Evolutionary conservation across 805 yeast genomes (phyloP), one percentile per base, ranked within the genome.

Genomic region (Cyberlindnera xylosilytica): DNA sequence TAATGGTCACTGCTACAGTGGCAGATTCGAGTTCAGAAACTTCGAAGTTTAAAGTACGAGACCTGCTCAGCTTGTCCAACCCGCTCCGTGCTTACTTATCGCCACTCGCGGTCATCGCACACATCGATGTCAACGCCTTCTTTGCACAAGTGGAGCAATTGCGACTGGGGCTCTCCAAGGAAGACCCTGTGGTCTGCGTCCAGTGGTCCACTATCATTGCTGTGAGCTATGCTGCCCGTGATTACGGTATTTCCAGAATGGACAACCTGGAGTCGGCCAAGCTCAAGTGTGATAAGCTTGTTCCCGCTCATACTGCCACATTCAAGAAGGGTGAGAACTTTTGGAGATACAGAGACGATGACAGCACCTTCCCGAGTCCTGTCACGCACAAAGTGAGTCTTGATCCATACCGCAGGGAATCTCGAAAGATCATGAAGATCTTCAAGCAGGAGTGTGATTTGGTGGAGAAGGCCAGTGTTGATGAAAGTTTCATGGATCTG

Each of bases 401-500:
- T 41, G 98, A 93, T 57, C 96, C 96, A 0, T 93, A 91, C 57
- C 70, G 99, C 46, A 65, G 96, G 45, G 96, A 88, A 56, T 82
- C 93, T 45, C 68, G 96, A 15, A 86, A 84, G 61, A 81, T 93
- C 45, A 70, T 88, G 57, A 69, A 76, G 27, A 65, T 91, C 0
- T 73, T 93, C 53, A 74, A 74, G 42, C 59, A 66, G 7, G 69
- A 72, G 45, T 86, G 91, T 57, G 83, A 78, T 44, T 53, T 73
- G 13, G 87, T 88, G 1, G 96, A 93, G 61, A 90, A 90, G 64
- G 98, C 97, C 0, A 88, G 97, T 64, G 93, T 90, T 16, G 99
- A 93, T 64, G 99, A 93, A 64, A 81, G 89, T 37, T 93, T 84
- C 58, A 50, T 93, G 51, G 97, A 93, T 63, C 61, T 93, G 31